Evolutionary conservation across 352 stramenopile species (phyloP), one percentile per base, ranked within the genome.

Genomic region (Pythium scleroteichum): DNA sequence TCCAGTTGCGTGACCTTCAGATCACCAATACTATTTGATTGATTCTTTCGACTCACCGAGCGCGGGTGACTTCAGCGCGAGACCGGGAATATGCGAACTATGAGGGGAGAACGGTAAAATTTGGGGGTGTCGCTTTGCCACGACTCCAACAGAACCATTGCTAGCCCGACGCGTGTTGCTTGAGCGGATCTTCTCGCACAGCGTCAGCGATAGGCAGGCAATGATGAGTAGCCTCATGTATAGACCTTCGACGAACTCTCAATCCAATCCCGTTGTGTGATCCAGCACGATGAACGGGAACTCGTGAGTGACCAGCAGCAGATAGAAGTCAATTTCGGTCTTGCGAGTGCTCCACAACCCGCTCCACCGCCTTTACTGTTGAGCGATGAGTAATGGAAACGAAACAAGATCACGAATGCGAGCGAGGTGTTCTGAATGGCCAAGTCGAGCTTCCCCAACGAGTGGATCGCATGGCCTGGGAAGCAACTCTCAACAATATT

Each of bases 341-440:
- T 70, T 68, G 20, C 71, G 60, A 53, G 50, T 68, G 24, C 42
- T 46, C 40, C 67, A 58, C 22, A 55, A 17, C 2, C 45, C 19
- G 2, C 22, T 41, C 47, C 51, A 59, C 16, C 53, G 12, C 29
- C 16, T 20, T 50, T 56, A n/a, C 27, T 61, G 55, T 22, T 53
- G 29, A 69, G 49, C 2, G 45, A 80, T 40, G 71, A 75, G 59
- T 78, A 78, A 19, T 72, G 72, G 39, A 83, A 83, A 35, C 66
- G 33, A 27, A 78, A 64, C 22, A 77, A 64, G 54, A 79, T 80
- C 19, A 70, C 19, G 16, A 83, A 54, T 6, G 54, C 65, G 32
- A 69, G 35, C 27, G 62, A 65, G 17, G 16, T 40, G 20, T 59
- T 65, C 50, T 78, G 58, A 2, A 67, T 50, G 57, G 66, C 54